A percentile compares a stretch with the other conserved stretches of the same genome.
phyloP scores from a whole-genome alignment of 768 basidiomycete species.

The Hygrophoropsis aurantiaca region DNA sequence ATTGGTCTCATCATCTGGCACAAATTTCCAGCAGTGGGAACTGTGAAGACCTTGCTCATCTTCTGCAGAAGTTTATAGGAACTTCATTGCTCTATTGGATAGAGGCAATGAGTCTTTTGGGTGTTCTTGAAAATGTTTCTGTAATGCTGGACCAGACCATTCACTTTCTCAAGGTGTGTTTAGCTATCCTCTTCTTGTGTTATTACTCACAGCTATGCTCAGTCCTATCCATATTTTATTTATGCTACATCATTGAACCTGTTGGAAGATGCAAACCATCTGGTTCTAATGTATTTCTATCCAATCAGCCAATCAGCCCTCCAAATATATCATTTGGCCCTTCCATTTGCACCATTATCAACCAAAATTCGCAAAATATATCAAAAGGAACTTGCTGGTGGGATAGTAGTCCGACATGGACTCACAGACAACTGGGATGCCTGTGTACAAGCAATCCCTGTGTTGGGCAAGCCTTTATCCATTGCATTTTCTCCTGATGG shows the following conservation, averaged over 20 bases:
- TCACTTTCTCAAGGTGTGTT: conserved; percentile 15
- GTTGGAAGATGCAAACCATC: conserved; percentile 15
- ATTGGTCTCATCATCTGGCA: conserved; percentile 17
- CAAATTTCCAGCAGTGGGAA: conserved; percentile 5
- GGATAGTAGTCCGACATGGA: background rate
- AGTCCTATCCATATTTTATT: no score
- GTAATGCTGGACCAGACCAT: conserved; percentile 9
- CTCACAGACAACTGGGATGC: conserved; percentile 13
- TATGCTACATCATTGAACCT: conserved; percentile 9
- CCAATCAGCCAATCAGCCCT: conserved; percentile 15
- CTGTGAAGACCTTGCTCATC: conserved; percentile 3
- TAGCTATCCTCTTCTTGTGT: background rate
- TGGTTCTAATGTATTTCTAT: conserved; percentile 18
- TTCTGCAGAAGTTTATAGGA: conserved; percentile 10
- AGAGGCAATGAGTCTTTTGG: conserved; percentile 17
- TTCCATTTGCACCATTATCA: conserved; percentile 10
- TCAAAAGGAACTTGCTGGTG: conserved; percentile 10
- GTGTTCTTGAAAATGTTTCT: conserved; percentile 14
- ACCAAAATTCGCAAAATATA: conserved; percentile 9
- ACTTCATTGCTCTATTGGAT: conserved; percentile 15
- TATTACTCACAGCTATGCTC: conserved; percentile 6
- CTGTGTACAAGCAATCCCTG: conserved; percentile 12
- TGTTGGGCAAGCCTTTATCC: conserved; percentile 7
- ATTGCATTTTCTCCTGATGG: conserved; percentile 17
- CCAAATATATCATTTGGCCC: conserved; percentile 13